These are phyloP conservation scores for Pestalotiopsis fici DNA, from an alignment of 2,329 filamentous ascomycete species.

Conservation along the genomic window DNA sequence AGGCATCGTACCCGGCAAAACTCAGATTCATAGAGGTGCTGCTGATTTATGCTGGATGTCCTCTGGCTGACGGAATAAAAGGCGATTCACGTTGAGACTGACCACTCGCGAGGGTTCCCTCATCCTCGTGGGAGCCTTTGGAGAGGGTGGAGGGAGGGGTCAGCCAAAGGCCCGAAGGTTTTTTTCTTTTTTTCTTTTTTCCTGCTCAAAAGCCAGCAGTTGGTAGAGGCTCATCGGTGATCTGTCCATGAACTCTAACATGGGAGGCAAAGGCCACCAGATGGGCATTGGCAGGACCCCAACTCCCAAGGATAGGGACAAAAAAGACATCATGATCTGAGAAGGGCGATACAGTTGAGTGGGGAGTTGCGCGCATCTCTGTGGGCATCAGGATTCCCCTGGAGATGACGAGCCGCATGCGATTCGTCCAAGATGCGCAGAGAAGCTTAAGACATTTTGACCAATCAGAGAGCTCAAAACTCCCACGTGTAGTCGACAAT, in stretches of 20 bases:
- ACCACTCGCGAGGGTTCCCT: not conserved
- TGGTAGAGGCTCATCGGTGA: not conserved
- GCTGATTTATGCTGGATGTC: not conserved
- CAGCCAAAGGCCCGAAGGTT: no score
- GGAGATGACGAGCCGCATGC: constrained; percentile 8
- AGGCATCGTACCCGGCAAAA: not conserved
- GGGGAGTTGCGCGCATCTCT: not conserved
- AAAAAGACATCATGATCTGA: not conserved
- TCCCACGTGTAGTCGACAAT: constrained; percentile 11
- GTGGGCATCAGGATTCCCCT: not conserved
- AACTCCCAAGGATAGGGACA: no score
- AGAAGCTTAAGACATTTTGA: not conserved
- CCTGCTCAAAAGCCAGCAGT: not conserved
- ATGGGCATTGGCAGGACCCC: not conserved
- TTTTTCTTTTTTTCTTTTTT: not conserved
- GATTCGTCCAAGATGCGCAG: constrained; percentile 1
- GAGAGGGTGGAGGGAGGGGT: not conserved
- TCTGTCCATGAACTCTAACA: not conserved
- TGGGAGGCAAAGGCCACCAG: not conserved
- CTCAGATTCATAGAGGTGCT: not conserved
- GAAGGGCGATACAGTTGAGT: not conserved
- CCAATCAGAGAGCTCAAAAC: constrained; percentile 3
- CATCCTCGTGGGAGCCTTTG: not conserved
- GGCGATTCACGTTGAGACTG: not conserved
- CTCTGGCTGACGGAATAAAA: not conserved